Evolutionary conservation across 176 grass and related monocot genomes (phyloP).

Genomic region (Oropetium thomaeum): DNA sequence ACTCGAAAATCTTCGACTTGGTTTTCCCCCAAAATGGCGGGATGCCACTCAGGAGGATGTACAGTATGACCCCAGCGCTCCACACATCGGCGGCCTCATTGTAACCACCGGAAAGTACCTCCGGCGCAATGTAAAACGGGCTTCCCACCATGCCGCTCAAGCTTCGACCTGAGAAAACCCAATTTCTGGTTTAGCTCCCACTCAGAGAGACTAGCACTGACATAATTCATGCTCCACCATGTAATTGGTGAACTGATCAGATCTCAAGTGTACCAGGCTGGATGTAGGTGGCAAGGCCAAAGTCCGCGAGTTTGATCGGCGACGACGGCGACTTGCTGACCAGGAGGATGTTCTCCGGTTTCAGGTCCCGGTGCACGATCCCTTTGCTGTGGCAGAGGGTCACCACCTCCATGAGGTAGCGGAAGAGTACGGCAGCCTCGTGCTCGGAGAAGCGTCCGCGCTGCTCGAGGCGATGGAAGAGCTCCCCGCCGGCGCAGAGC

Average conservation of each 20-base stretch:
- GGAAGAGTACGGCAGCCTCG: constrained; percentile 65
- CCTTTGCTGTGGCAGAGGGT: constrained; percentile 89
- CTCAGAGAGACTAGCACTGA: background rate
- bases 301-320: constrained; percentile 83
- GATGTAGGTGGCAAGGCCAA: constrained; percentile 87
- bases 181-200: constrained; percentile 23
- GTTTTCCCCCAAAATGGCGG: constrained; percentile 94
- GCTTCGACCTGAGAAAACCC: constrained; percentile 58
- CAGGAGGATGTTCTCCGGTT: constrained; percentile 95
- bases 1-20: constrained; percentile 88
- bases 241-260: background rate
- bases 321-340: constrained; percentile 70
- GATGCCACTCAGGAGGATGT: constrained; percentile 91
- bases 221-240: background rate
- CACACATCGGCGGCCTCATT: constrained; percentile 90
- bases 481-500: constrained; percentile 85
- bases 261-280: constrained; percentile 50
- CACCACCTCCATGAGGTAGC: constrained; percentile 84
- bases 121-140: constrained; percentile 94
- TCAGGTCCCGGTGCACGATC: constrained; percentile 90
- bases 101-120: constrained; percentile 86
- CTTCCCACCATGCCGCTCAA: constrained; percentile 90
- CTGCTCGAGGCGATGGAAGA: constrained; percentile 86
- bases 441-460: constrained; percentile 79
- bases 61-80: constrained; percentile 86